These are phyloP conservation scores for Mycocalia duriaeana DNA, from an alignment of 1,284 basidiomycete genomes.

Conservation along the genomic window DNA sequence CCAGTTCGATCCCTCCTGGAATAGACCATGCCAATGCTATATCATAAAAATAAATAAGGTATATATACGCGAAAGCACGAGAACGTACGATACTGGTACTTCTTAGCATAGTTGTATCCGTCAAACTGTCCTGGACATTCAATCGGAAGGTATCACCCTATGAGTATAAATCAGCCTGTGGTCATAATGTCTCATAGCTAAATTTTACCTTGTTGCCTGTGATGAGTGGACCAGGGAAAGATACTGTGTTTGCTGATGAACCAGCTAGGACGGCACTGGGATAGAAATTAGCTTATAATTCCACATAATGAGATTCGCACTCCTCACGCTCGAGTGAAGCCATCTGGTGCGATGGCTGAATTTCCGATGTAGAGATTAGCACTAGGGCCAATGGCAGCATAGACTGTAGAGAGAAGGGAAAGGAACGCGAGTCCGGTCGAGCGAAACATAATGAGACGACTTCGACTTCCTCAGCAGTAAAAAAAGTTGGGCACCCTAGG, in stretches of 20 bases:
- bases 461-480: background rate
- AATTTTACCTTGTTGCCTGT: background rate
- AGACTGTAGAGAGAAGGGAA: background rate
- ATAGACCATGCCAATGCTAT: constrained; percentile 27
- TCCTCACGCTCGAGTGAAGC: constrained; percentile 16
- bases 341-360: constrained; percentile 17
- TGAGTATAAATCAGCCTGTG: background rate
- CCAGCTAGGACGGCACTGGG: background rate
- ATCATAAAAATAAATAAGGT: background rate
- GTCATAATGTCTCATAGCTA: no score
- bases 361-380: constrained; percentile 15
- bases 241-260: background rate
- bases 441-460: background rate
- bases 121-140: constrained; percentile 28
- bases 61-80: no score
- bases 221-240: background rate
- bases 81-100: constrained; percentile 27
- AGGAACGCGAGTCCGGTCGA: constrained; percentile 5
- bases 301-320: background rate
- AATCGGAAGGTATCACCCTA: constrained; percentile 25
- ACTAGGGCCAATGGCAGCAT: constrained; percentile 14
- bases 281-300: background rate
- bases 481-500: background rate
- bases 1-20: constrained; percentile 19
- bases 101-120: constrained; percentile 26